Base-by-base conservation (phyloP, 2,329 filamentous ascomycete genomes). In the Ascochyta lentis region DNA sequence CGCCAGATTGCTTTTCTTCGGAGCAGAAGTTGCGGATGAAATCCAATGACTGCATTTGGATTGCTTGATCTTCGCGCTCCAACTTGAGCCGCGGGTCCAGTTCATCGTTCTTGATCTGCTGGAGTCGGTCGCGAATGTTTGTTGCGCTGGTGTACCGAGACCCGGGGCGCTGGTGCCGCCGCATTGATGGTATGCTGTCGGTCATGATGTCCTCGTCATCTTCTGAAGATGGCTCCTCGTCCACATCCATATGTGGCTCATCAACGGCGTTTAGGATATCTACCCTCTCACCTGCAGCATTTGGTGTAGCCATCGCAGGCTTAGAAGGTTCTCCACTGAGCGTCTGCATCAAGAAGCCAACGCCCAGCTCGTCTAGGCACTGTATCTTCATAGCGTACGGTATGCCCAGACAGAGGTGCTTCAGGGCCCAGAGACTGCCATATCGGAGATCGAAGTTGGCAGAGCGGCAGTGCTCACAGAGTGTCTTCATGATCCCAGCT, bases 351-450 rank as follows among this genome's bases (percentile, higher is more conserved):
- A 98, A 82, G 91, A 92, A 96, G 10, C 85, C 86, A 0, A 91
- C 84, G 8, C 87, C 88, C 4, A 98, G 81, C 67, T 90, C 87
- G 45, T 93, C 87, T 12, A 98, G 78, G 56, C 91, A 91, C 43
- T 85, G 83, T 67, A 89, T 89, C 76, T 95, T 96, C 63, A 90
- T 80, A 12, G 89, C 84, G 40, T 89, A 86, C 16, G 84, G 83
- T 6, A 90, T 86, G 22, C 86, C 87, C 60, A 90, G 84, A 3
- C 96, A 89, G 45, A 97, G 83, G 76, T 98, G 92, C 72, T 98
- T 98, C 54, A 99, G 79, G 6, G 92, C 92, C 94, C 95, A 99
- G 1, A 99, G 78, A 22, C 93, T 92, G 66, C 95, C 92, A 24
- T 96, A 82, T 23, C 92, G 86, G 49, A 98, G 80, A 42, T 88